Conservation (phyloP, 352 stramenopile species). For the Globisporangium cylindrosporum region DNA sequence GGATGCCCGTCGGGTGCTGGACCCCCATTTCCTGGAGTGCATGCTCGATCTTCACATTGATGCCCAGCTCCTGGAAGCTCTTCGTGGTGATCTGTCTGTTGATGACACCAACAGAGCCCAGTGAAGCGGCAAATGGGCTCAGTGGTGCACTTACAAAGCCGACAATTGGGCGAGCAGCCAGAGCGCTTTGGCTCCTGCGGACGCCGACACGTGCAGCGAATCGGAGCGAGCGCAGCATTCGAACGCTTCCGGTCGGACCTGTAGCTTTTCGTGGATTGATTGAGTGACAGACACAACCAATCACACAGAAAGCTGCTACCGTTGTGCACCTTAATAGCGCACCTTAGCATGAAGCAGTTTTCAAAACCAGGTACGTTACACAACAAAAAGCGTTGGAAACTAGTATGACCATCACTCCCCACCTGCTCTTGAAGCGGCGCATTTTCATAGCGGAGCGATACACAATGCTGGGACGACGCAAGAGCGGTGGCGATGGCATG, state of each 20-base stretch:
- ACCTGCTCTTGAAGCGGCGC: background rate
- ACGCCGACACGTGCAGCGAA: slow-evolving; percentile 1
- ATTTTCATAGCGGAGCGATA: background rate
- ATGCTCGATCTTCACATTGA: slow-evolving; percentile 36
- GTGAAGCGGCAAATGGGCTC: background rate
- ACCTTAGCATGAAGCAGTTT: background rate
- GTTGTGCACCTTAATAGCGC: background rate
- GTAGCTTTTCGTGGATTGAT: slow-evolving; percentile 3
- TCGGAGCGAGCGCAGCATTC: slow-evolving; percentile 10
- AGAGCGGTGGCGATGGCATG: slow-evolving; percentile 1
- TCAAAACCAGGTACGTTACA: background rate
- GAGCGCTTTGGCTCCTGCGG: background rate
- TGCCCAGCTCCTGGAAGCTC: slow-evolving; percentile 39
- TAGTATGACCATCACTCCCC: background rate
- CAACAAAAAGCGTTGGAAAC: background rate
- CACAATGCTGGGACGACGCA: background rate
- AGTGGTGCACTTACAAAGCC: too few species aligned
- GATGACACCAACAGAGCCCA: background rate
- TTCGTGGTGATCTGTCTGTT: slow-evolving; percentile 7
- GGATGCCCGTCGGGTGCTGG: slow-evolving; percentile 44
- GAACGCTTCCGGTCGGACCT: background rate
- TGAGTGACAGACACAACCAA: background rate
- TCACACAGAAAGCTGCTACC: background rate
- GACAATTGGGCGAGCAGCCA: background rate
- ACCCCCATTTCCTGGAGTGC: slow-evolving; percentile 53